Evolutionary conservation across 2,329 filamentous ascomycete genomes (phyloP).

Genomic region (Clonostachys solani): DNA sequence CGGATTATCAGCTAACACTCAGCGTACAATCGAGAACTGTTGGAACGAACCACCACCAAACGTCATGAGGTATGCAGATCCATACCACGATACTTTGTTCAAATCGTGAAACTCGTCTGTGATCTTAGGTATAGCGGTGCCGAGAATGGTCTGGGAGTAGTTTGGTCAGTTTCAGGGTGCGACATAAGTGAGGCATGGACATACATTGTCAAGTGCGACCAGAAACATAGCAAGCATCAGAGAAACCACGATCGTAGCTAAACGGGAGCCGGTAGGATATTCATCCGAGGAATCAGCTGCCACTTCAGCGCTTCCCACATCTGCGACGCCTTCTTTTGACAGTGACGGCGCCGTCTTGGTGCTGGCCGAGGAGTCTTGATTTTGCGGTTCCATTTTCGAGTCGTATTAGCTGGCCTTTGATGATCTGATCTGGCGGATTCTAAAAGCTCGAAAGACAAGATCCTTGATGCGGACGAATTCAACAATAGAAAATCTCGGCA

Average conservation of each 20-base stretch:
- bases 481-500: too few relatives aligned
- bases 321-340: neutral
- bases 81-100: slow-evolving; percentile 40
- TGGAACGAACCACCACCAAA: slow-evolving; percentile 15
- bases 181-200: slow-evolving; percentile 3
- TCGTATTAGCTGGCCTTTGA: too few relatives aligned
- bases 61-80: slow-evolving; percentile 28
- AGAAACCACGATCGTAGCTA: slow-evolving; percentile 39
- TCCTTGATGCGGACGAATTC: too few relatives aligned
- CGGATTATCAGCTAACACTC: too few relatives aligned
- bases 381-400: too few relatives aligned
- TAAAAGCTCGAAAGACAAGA: too few relatives aligned
- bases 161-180: neutral
- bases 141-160: slow-evolving; percentile 7
- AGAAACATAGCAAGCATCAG: slow-evolving; percentile 41
- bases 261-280: slow-evolving; percentile 30
- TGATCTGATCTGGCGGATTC: too few relatives aligned
- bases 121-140: slow-evolving; percentile 7
- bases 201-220: slow-evolving; percentile 41
- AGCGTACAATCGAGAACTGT: slow-evolving; percentile 32
- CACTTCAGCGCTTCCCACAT: neutral
- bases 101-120: slow-evolving; percentile 20
- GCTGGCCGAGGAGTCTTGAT: too few relatives aligned
- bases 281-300: slow-evolving; percentile 10
- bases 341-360: too few relatives aligned